phyloP scores from a whole-genome alignment of 768 basidiomycete species.

The Psilocybe tampanensis region DNA sequence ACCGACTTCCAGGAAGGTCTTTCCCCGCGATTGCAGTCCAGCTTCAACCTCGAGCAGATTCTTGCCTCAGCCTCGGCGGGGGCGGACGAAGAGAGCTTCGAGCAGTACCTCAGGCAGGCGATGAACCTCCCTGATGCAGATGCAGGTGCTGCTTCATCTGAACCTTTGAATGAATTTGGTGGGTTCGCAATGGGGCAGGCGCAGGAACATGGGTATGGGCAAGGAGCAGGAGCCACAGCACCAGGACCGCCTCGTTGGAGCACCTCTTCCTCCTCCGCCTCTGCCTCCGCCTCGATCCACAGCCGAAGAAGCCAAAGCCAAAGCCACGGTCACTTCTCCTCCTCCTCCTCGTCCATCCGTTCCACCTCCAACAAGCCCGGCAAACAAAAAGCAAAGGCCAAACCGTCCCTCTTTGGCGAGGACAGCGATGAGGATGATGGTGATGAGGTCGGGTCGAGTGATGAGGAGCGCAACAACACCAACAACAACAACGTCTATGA shows the following conservation, averaged over 20 bases:
- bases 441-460: no score
- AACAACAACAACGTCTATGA: no score
- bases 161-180: no score
- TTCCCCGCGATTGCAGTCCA: constrained; percentile 6
- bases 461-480: no score
- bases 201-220: not conserved
- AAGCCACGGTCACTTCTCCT: not conserved
- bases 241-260: not conserved
- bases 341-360: not conserved
- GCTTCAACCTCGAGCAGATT: constrained; percentile 16
- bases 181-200: no score
- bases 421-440: constrained; percentile 18
- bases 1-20: constrained; percentile 17
- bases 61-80: constrained; percentile 12
- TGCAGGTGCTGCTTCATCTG: no score
- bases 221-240: constrained; percentile 8
- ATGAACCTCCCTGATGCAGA: no score
- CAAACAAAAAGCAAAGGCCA: not conserved
- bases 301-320: no score
- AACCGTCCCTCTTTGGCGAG: constrained; percentile 16
- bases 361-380: not conserved
- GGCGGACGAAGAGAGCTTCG: constrained; percentile 14
- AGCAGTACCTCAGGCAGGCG: constrained; percentile 14
- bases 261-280: not conserved
- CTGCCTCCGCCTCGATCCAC: not conserved